Evolutionary conservation across 2,329 filamentous ascomycete genomes (phyloP).

Genomic region (Didymella arachidicola): DNA sequence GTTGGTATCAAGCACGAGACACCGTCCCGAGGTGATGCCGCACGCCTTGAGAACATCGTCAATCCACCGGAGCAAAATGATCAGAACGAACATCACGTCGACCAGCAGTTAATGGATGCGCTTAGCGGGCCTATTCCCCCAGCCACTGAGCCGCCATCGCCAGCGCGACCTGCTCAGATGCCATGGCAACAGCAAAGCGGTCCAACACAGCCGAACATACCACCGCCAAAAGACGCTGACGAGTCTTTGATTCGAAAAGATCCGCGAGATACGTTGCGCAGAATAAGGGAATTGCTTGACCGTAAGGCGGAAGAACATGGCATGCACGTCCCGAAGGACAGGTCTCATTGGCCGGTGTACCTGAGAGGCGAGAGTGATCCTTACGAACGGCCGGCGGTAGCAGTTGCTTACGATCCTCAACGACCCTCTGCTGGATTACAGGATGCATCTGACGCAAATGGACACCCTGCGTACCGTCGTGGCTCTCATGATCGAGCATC

Average conservation of each 20-base stretch:
- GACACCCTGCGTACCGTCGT: constrained; percentile 30
- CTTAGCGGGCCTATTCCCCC: constrained; percentile 24
- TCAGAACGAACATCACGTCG: constrained; percentile 32
- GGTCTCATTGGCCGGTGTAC: constrained; percentile 23
- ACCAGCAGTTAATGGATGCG: constrained; percentile 33
- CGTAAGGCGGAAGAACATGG: constrained; percentile 36
- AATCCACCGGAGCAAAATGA: constrained; percentile 31
- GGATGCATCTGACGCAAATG: constrained; percentile 29
- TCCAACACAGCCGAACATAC: constrained; percentile 18
- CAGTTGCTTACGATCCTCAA: constrained; percentile 35
- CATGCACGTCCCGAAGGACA: constrained; percentile 25
- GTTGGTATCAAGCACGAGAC: constrained; percentile 27
- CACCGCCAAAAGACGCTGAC: constrained; percentile 31
- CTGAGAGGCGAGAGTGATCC: constrained; percentile 14
- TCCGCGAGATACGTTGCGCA: constrained; percentile 36
- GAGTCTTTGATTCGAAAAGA: constrained; percentile 37
- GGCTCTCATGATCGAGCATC: constrained; percentile 37
- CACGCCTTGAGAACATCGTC: constrained; percentile 30
- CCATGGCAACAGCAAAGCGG: constrained; percentile 27
- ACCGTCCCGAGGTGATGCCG: constrained; percentile 28
- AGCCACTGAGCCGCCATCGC: constrained; percentile 31
- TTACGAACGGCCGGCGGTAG: constrained; percentile 28
- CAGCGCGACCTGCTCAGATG: constrained; percentile 27
- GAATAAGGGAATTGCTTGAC: constrained; percentile 38
- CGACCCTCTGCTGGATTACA: constrained; percentile 36